Conservation (phyloP, 1,284 basidiomycete genomes). For the Sanghuangporus sanghuang region DNA sequence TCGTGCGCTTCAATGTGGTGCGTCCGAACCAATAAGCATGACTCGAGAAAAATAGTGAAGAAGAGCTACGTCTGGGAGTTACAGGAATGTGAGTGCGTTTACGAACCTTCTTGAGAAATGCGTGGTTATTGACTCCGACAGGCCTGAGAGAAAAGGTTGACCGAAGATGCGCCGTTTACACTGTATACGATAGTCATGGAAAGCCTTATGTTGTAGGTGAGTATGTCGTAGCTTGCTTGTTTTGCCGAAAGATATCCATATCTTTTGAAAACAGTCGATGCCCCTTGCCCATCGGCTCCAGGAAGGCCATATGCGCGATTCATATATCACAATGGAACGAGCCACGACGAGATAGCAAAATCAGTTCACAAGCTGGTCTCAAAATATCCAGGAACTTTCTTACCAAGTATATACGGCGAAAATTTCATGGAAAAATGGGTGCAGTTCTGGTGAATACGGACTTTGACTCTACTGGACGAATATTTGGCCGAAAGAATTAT, state of each 20-base stretch:
- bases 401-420: background rate
- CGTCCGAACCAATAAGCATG: background rate
- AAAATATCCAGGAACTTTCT: conserved; percentile 3
- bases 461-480: too few relatives aligned
- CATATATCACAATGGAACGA: conserved; percentile 1
- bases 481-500: too few relatives aligned
- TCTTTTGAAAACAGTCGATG: background rate
- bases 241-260: background rate
- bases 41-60: background rate
- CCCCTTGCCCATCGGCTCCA: background rate
- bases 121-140: background rate
- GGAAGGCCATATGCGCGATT: background rate
- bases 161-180: background rate
- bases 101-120: background rate
- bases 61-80: background rate
- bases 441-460: background rate
- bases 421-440: conserved; percentile 1
- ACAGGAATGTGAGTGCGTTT: background rate
- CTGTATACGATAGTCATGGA: conserved; percentile 1
- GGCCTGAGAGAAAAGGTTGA: background rate
- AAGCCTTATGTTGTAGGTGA: background rate
- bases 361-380: background rate
- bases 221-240: background rate
- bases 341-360: conserved; percentile 1
- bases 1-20: background rate